phyloP scores from a whole-genome alignment of 2,329 filamentous ascomycete genomes.

The Teratosphaeriaceae sp. region DNA sequence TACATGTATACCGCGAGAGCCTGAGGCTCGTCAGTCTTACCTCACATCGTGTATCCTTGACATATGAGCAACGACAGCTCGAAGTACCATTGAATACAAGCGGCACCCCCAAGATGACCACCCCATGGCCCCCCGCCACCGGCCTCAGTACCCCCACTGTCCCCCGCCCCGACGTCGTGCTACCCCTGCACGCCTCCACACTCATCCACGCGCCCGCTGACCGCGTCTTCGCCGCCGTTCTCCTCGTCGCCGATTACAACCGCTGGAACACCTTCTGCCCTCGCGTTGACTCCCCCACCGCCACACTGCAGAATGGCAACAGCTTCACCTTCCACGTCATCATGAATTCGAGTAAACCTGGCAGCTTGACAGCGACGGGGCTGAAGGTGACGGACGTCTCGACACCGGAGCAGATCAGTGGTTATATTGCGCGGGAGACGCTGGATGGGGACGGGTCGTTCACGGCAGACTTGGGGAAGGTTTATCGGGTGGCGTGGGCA shows the following conservation, averaged over 20 bases:
- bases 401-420: conserved; percentile 16
- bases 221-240: conserved; percentile 34
- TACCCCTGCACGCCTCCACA: conserved; percentile 18
- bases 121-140: conserved; percentile 17
- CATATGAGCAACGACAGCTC: no score
- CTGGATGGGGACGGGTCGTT: conserved; percentile 14
- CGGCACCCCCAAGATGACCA: neutral
- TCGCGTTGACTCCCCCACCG: conserved; percentile 24
- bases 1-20: neutral
- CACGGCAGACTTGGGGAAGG: conserved; percentile 15
- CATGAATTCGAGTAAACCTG: conserved; percentile 22
- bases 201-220: conserved; percentile 33
- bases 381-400: conserved; percentile 22
- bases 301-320: conserved; percentile 12
- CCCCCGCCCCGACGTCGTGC: conserved; percentile 15
- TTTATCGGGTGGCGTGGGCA: conserved; percentile 23
- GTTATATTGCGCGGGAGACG: conserved; percentile 14
- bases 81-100: neutral
- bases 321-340: conserved; percentile 20
- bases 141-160: conserved; percentile 20
- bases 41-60: neutral
- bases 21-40: neutral
- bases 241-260: conserved; percentile 37
- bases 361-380: conserved; percentile 12
- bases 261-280: conserved; percentile 40